Base-by-base conservation (phyloP, 495 filamentous ascomycete species). In the Thermothielavioides terrestris region DNA sequence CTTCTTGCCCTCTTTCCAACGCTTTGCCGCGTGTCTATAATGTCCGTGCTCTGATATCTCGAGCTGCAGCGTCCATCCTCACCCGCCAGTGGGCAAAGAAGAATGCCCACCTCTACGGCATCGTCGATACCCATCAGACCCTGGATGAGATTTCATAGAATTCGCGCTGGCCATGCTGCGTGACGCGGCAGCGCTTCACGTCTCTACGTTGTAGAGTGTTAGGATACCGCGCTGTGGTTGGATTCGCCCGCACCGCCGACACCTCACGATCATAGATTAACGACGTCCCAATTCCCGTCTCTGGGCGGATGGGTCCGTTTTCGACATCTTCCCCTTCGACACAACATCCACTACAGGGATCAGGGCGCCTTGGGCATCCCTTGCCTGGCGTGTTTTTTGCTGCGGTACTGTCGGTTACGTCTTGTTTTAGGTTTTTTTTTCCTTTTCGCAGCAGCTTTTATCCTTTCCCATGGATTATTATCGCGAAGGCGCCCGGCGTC, bases 71-170 rank as follows among this genome's bases (percentile, higher is more conserved):
- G 47, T 96, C 92, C 31, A 89, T 96, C 52, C 72, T 95, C 46
- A 87, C 88, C 15, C 87, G 92, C 55, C 77, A 84, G 56, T 98
- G 92, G 92, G 88, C 89, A 42, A 96, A 94, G 78, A 84, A 83
- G 65, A 70, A 79, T 48, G 77, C 77, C 10, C 63, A 61, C 11
- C 59, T 65, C 26, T 73, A 75, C 42, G 73, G 66, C 23, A 65
- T 78, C 46, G 43, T 52, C 2, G 66, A 74, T 30, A 57, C 55
- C 6, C 57, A 72, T 30, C 39, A 70, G 6, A 61, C 70, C 11
- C 62, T 73, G 18, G 70, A 74, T 31, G 63, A 73, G 37, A 60
- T 75, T 39, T 62, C 65, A 41, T 62, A 56, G 39, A 36, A 25
- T 31, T 21, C 39, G 27, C n/a, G 26, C 27, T 25, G 36, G 20